Evolutionary conservation across 805 yeast genomes (phyloP).

Genomic region (Cyberlindnera xylosilytica): DNA sequence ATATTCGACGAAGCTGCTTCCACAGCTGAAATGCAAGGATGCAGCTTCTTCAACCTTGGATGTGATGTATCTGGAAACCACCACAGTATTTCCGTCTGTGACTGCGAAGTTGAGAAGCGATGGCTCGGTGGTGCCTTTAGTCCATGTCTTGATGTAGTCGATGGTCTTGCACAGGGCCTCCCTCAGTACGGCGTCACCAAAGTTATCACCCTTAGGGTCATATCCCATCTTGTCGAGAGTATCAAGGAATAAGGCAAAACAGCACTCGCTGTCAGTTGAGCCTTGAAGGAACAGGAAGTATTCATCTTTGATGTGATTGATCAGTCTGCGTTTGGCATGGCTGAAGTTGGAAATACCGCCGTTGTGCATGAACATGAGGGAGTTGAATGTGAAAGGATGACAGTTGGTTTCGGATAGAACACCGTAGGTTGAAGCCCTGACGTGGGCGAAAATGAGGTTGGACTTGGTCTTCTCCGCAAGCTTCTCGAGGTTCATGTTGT

Average conservation of each 20-base stretch:
- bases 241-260: conserved; percentile 85
- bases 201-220: conserved; percentile 54
- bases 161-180: conserved; percentile 72
- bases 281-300: conserved; percentile 85
- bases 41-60: conserved; percentile 95
- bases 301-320: conserved; percentile 73
- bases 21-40: conserved; percentile 89
- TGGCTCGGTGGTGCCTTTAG: conserved; percentile 70
- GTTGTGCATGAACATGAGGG: conserved; percentile 94
- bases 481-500: conserved; percentile 83
- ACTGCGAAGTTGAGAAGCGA: conserved; percentile 90
- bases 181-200: conserved; percentile 57
- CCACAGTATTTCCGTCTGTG: conserved; percentile 86
- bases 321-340: conserved; percentile 67
- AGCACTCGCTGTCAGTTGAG: conserved; percentile 93
- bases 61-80: conserved; percentile 84
- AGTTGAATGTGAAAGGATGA: conserved; percentile 89
- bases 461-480: conserved; percentile 87
- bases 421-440: conserved; percentile 94
- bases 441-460: conserved; percentile 86
- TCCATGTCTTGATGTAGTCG: conserved; percentile 75
- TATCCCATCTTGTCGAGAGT: conserved; percentile 71
- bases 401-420: conserved; percentile 93
- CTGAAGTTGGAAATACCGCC: conserved; percentile 81
- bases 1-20: conserved; percentile 85